Conservation (phyloP, 805 yeast genomes). For the Wickerhamiella kurtzmanii region DNA sequence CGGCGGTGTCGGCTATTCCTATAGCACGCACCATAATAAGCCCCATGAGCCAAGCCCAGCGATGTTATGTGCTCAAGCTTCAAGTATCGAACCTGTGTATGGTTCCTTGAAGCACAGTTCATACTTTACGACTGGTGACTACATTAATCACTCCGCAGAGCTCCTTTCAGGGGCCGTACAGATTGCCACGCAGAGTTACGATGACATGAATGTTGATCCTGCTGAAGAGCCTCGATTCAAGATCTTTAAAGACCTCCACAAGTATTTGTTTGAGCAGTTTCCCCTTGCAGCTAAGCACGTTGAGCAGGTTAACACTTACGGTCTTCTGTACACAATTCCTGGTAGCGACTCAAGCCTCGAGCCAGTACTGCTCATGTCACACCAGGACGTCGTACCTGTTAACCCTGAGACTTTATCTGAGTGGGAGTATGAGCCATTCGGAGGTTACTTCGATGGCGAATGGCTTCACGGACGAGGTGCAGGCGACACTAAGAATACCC, state of each 20-base stretch:
- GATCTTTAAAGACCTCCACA: conserved; percentile 37
- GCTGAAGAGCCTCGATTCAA: conserved; percentile 41
- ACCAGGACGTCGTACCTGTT: conserved; percentile 67
- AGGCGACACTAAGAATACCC: conserved; percentile 51
- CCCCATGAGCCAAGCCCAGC: background rate
- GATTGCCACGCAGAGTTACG: conserved; percentile 52
- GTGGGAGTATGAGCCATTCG: conserved; percentile 55
- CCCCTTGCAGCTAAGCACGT: conserved; percentile 38
- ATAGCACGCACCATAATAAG: background rate
- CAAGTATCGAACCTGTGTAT: background rate
- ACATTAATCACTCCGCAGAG: conserved; percentile 9
- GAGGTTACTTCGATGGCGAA: conserved; percentile 52
- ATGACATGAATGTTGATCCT: conserved; percentile 33
- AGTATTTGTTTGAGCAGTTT: conserved; percentile 40
- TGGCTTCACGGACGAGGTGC: conserved; percentile 61
- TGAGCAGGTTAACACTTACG: conserved; percentile 44
- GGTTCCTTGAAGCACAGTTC: background rate
- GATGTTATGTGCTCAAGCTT: background rate
- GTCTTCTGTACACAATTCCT: conserved; percentile 46
- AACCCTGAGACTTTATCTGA: conserved; percentile 36
- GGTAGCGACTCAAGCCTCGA: conserved; percentile 40
- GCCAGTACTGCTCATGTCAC: conserved; percentile 60
- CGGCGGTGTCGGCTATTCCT: background rate
- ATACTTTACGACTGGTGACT: conserved; percentile 4
- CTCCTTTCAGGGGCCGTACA: conserved; percentile 38